These are phyloP conservation scores for Azolla pinnata DNA, from an alignment of 75 land plant species.

Conservation along the genomic window DNA sequence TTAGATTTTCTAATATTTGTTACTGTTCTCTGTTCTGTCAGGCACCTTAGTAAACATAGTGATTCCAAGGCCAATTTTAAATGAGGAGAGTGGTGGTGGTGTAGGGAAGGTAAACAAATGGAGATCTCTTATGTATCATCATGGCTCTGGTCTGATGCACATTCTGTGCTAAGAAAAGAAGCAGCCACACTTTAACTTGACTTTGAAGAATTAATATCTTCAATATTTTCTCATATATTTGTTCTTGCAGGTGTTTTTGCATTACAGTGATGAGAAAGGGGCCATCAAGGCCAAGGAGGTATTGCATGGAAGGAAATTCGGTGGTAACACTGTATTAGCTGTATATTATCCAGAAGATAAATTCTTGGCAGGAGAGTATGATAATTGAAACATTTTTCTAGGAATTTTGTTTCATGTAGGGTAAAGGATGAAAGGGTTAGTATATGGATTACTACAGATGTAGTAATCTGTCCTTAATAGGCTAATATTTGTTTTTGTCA, in stretches of 20 bases:
- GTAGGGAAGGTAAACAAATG: conserved; percentile 51
- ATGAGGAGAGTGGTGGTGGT: conserved; percentile 50
- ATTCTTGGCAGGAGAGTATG: conserved; percentile 10
- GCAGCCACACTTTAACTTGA: too few species aligned
- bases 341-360: conserved; percentile 12
- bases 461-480: too few species aligned
- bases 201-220: too few species aligned
- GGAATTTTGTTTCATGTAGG: too few species aligned
- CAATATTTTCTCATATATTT: too few species aligned
- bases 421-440: too few species aligned
- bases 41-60: conserved; percentile 59
- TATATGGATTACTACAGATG: too few species aligned
- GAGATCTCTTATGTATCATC: too few species aligned
- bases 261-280: conserved; percentile 5
- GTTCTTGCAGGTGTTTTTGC: conserved; percentile 14
- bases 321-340: conserved; percentile 13
- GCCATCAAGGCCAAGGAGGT: conserved; percentile 10
- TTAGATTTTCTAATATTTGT: background rate
- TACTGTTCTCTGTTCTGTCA: conserved; percentile 16
- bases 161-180: too few species aligned
- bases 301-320: conserved; percentile 13
- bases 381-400: background rate
- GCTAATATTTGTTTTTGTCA: too few species aligned
- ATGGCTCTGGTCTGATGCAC: too few species aligned
- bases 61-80: conserved; percentile 57